Base-by-base conservation (phyloP, 129 eudicot genomes). In the Calendula officinalis region DNA sequence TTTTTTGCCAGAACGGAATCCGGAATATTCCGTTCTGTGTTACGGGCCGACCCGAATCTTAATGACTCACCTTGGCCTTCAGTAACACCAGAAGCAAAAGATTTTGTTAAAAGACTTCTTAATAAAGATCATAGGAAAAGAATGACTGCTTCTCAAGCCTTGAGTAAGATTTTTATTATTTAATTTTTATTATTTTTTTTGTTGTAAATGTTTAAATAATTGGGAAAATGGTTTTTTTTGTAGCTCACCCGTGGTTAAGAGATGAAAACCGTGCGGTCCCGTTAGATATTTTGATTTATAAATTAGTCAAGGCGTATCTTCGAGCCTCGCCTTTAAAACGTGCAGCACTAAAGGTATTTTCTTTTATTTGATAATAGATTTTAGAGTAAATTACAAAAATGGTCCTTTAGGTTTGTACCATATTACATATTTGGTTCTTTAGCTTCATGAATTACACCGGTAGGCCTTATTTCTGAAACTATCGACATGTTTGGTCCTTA, bases 161-260 rank as follows among this genome's bases (percentile, higher is more conserved):
- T 88, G 43, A 78, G 96, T 88, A 73, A 43, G 86, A 55, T 60
- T 4, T 40, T 56, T 35, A 5, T 0, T 33, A 66, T 67, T n/a
- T 16, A 30, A 30, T 8, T 5, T 9, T 16, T 6, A 7, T 38
- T 37, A 2, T 1, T 46, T 10, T 13, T 35, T n/a, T 35, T 12
- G 7, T 30, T 41, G 32, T 35, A 3, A 56, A 37, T 57, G 47
- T 56, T 17, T 3, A 3, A 36, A 55, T 3, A 72, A 50, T 8
- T 58, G 33, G 34, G 37, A 22, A 55, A 13, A 47, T 55, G 47
- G 50, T 14, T n/a, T 1, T 43, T 66, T 61, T 32, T 82, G 81
- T 89, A 94, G 99, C 90, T 68, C 99, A 94, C 74, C 95, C 99
- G 8, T 89, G 99, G 99, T 71, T 94, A 62, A 61, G 92, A 81